These are phyloP conservation scores for Teratosphaeria pseudoeucalypti DNA, from an alignment of 2,329 filamentous ascomycete genomes.

Conservation along the genomic window DNA sequence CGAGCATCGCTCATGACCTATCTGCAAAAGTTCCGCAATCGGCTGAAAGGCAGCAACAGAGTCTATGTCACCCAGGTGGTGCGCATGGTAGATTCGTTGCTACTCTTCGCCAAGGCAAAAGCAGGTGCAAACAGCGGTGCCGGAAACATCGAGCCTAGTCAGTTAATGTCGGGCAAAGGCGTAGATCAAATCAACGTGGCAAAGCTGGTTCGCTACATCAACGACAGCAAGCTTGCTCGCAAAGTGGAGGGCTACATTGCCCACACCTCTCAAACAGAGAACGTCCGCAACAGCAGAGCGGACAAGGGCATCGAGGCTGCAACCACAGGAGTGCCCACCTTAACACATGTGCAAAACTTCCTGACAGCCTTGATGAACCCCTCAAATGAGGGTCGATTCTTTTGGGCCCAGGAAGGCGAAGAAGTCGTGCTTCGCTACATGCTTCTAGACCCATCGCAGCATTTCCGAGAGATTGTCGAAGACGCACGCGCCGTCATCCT, in stretches of 20 bases:
- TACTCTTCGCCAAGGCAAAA: slow-evolving; percentile 9
- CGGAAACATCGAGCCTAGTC: slow-evolving; percentile 59
- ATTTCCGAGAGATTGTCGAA: slow-evolving; percentile 79
- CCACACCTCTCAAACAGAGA: slow-evolving; percentile 44
- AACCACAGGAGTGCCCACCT: slow-evolving; percentile 32
- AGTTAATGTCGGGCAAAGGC: slow-evolving; percentile 70
- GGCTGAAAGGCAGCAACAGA: slow-evolving; percentile 79
- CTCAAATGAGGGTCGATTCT: slow-evolving; percentile 54
- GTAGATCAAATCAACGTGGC: slow-evolving; percentile 93
- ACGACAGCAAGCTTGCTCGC: slow-evolving; percentile 82
- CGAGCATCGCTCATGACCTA: slow-evolving; percentile 71
- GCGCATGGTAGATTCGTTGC: slow-evolving; percentile 68
- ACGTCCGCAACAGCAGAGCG: slow-evolving; percentile 9
- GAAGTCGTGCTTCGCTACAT: slow-evolving; percentile 68
- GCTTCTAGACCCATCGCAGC: slow-evolving; percentile 79
- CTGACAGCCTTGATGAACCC: slow-evolving; percentile 78
- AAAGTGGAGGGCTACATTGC: slow-evolving; percentile 86
- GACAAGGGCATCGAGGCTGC: not conserved
- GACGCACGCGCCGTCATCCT: slow-evolving; percentile 79
- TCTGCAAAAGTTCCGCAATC: slow-evolving; percentile 76
- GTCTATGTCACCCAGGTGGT: slow-evolving; percentile 84
- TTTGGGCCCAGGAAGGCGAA: slow-evolving; percentile 38
- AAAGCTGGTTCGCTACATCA: slow-evolving; percentile 76
- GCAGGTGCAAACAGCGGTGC: slow-evolving; percentile 35
- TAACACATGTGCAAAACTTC: slow-evolving; percentile 58